Base-by-base conservation (phyloP, 1,139 yeast species). In the Geotrichum histeridarum region DNA sequence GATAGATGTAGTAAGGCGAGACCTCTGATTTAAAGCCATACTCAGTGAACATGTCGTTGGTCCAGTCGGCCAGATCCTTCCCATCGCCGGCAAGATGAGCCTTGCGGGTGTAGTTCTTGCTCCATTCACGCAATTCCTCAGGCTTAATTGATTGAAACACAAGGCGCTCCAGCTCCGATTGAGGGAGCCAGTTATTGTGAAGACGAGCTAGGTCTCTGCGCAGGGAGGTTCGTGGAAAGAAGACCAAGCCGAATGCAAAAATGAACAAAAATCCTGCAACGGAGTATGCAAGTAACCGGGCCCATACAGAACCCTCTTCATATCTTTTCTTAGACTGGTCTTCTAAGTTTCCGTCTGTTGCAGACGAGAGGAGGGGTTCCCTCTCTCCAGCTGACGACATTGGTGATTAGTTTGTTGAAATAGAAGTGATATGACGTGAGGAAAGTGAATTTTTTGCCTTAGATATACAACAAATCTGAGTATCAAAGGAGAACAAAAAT, bases 211-310 rank as follows among this genome's bases (percentile, higher is more conserved):
- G 82, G 68, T 91, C 98, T 59, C 97, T 75, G 53, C 86, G 82
- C 17, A 89, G 73, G 1, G 96, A 87, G 0, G 98, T 89, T 57
- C 97, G 72, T 1, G 97, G 97, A 32, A 90, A 74, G 66, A 91
- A 91, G 1, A 87, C 81, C 50, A 89, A 73, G 54, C 86, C 81
- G 62, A 86, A 80, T 3, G 81, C 73, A 11, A 81, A 70, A 47
- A 80, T 72, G 55, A 79, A 81, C 7, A 77, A 64, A 49, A 79
- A 62, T 14, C 87, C 90, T 51, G 80, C 68, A n/a, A 76, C 72
- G 64, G 77, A 72, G 59, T 80, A 77, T 63, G 80, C 76, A 65
- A 79, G 74, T 54, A 84, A 80, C 38, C 86, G 65, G 39, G 50
- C 55, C 43, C 35, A 48, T 8, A 17, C 8, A 38, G 42, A 53